A percentile compares a stretch with the other conserved stretches of the same genome.
phyloP scores from a whole-genome alignment of 805 yeast genomes.

The Sugiyamaella valdiviana region DNA sequence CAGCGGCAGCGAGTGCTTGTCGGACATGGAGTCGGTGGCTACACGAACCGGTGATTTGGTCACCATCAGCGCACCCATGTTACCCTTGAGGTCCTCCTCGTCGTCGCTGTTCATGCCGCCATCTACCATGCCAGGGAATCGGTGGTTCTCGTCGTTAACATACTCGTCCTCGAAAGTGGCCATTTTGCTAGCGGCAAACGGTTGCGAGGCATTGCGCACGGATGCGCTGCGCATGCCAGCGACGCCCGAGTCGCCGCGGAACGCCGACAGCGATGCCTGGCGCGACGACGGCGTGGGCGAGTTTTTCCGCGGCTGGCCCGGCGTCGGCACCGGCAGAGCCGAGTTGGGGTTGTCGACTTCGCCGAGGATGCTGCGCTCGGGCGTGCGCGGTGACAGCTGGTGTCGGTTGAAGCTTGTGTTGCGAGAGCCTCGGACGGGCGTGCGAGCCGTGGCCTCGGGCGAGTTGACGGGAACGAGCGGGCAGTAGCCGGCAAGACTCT shows the following conservation, averaged over 20 bases:
- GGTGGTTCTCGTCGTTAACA: background rate
- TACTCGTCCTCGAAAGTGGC: conserved; percentile 13
- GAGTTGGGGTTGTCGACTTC: conserved; percentile 58
- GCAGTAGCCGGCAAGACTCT: conserved; percentile 33
- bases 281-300: conserved; percentile 18
- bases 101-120: conserved; percentile 41
- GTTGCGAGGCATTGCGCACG: conserved; percentile 5
- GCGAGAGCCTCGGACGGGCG: conserved; percentile 3
- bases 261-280: conserved; percentile 1
- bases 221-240: background rate
- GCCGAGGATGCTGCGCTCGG: conserved; percentile 68
- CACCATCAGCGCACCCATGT: background rate
- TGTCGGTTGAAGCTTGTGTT: background rate
- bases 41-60: conserved; percentile 15
- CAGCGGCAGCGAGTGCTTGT: conserved; percentile 20
- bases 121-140: background rate
- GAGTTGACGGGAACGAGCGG: conserved; percentile 29
- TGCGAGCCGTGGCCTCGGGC: conserved; percentile 16
- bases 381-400: conserved; percentile 55
- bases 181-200: background rate
- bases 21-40: conserved; percentile 22
- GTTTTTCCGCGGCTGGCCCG: conserved; percentile 90
- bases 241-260: background rate
- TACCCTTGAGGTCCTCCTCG: conserved; percentile 25
- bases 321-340: conserved; percentile 87